Base-by-base conservation (phyloP, 495 filamentous ascomycete species). In the Cryomyces antarcticus region DNA sequence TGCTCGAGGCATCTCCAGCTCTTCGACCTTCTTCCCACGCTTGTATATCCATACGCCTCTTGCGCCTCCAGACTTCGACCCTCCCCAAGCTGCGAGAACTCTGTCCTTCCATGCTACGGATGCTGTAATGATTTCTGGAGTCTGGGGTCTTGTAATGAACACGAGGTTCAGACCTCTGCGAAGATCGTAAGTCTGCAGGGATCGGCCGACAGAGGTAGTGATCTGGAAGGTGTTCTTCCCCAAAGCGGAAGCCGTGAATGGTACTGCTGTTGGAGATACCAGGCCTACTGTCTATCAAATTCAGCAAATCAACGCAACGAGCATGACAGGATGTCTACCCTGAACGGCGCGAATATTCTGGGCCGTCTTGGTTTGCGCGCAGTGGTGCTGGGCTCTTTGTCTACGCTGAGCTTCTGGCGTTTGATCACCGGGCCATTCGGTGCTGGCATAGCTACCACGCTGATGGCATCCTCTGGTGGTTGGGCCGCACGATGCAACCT, bases 221-320 rank as follows among this genome's bases (percentile, higher is more conserved):
- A 99, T 82, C 54, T 99, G 89, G 57, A 89, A 95, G 12, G 86
- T 93, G 5, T 84, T 82, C 58, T 92, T 93, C 43, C 89, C 89
- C 11, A 94, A 64, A 4, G 89, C 82, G 24, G 88, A 71, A 17
- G 77, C 75, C 6, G 87, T 82, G 53, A 96, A 95, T 5, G 89
- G 88, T 3, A 93, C 82, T 31, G 69, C 49, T 9, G 87, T 94
- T 3, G 89, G 82, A 10, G 92, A 94, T 10, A 96, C 83, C 6
- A 96, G 68, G 37, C 89, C 89, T 50, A 99, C 63, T 31, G 92
- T 93, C 83, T 94, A 46, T 11, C 43, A 37, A 43, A 31, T 27
- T 51, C 37, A 51, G 49, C n/a, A 39, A 11, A 24, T 24, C 17
- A 2, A 24, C 17, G 2, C 17, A 24, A 24, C 17, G 17, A 24